Evolutionary conservation across 331 rosid species (phyloP).

Genomic region (Prunus yedoensis): DNA sequence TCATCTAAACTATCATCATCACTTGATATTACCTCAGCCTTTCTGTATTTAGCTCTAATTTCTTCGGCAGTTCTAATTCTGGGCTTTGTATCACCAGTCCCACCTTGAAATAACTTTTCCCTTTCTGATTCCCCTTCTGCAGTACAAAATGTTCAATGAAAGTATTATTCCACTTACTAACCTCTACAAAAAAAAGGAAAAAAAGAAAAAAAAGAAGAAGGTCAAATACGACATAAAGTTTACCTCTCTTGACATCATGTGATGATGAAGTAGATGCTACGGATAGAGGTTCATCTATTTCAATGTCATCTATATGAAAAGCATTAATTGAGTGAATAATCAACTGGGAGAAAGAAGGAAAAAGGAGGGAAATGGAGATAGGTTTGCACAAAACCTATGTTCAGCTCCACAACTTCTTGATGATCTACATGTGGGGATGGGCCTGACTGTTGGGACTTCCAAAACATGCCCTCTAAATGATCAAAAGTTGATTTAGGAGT

Average conservation of each 20-base stretch:
- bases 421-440: slow-evolving; percentile 38
- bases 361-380: neutral
- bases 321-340: slow-evolving; percentile 13
- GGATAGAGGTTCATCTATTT: slow-evolving; percentile 58
- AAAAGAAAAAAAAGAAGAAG: no score
- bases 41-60: slow-evolving; percentile 74
- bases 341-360: slow-evolving; percentile 3
- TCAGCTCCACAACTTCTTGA: slow-evolving; percentile 61
- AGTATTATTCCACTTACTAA: neutral
- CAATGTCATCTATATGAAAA: slow-evolving; percentile 75
- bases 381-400: slow-evolving; percentile 61
- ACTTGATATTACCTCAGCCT: slow-evolving; percentile 62
- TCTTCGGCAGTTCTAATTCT: slow-evolving; percentile 80
- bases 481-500: slow-evolving; percentile 45
- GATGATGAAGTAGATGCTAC: slow-evolving; percentile 56
- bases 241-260: slow-evolving; percentile 56
- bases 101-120: slow-evolving; percentile 80
- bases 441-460: slow-evolving; percentile 41
- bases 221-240: neutral
- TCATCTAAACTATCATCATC: slow-evolving; percentile 15
- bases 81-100: slow-evolving; percentile 69
- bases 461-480: slow-evolving; percentile 60
- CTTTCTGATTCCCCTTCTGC: slow-evolving; percentile 66
- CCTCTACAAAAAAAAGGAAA: neutral
- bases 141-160: slow-evolving; percentile 22